Conservation (phyloP, 202 grass and related monocot genomes). For the Zizania palustris region DNA sequence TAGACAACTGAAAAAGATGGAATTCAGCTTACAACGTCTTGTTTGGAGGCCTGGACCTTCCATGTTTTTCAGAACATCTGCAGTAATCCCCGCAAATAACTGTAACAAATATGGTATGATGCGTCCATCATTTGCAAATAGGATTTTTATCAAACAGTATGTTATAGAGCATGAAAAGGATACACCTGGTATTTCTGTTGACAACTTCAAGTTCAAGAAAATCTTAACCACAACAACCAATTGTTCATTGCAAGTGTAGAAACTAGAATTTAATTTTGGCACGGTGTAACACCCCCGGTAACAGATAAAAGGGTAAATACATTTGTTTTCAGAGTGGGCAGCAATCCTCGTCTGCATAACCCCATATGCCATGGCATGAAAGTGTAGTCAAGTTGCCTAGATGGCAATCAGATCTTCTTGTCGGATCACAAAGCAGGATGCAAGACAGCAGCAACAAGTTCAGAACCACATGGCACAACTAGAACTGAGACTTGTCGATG, state of each 20-base stretch:
- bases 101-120: neutral
- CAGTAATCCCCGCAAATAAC: neutral
- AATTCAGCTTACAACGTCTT: no score
- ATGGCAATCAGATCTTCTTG: neutral
- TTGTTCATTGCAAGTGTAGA: neutral
- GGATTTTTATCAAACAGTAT: no score
- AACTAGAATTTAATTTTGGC: neutral
- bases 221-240: no score
- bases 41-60: no score
- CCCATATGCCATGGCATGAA: neutral
- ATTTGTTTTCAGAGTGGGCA: neutral
- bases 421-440: neutral
- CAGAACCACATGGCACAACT: constrained; percentile 35
- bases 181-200: no score
- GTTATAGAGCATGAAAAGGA: no score
- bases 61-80: no score
- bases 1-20: no score
- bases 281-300: neutral
- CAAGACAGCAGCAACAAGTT: constrained; percentile 7
- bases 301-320: neutral
- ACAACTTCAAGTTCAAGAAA: no score
- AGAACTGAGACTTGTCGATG: constrained; percentile 84
- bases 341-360: neutral
- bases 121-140: neutral
- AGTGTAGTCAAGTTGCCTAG: constrained; percentile 37